Evolutionary conservation across 1,139 yeast species (phyloP).

Genomic region (Magnusiomyces fungicola): DNA sequence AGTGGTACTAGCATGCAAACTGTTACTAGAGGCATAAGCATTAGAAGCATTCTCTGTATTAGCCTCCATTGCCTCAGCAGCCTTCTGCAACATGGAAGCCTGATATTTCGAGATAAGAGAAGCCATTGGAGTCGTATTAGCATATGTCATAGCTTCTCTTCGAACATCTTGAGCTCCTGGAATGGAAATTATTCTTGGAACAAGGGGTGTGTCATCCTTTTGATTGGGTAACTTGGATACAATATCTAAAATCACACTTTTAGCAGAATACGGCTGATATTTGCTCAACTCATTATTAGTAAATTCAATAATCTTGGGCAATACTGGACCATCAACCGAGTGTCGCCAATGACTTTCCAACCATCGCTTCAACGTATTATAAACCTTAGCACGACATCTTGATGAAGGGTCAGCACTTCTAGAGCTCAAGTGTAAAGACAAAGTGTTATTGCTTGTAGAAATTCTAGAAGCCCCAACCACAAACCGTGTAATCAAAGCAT

Average conservation of each 20-base stretch:
- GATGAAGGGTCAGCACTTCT: background rate
- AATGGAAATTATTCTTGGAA: conserved; percentile 21
- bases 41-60: too few species aligned
- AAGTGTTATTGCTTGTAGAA: too few species aligned
- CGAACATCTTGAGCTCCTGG: conserved; percentile 17
- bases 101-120: conserved; percentile 8
- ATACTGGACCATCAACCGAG: conserved; percentile 48
- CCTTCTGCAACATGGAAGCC: conserved; percentile 6
- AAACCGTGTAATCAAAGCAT: conserved; percentile 60
- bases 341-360: conserved; percentile 81
- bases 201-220: conserved; percentile 24
- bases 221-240: conserved; percentile 21
- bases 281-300: conserved; percentile 47
- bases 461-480: conserved; percentile 33
- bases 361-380: conserved; percentile 71
- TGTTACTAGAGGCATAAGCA: too few species aligned
- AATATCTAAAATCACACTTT: conserved; percentile 23
- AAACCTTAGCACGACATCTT: conserved; percentile 47
- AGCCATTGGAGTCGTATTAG: conserved; percentile 10
- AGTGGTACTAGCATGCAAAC: too few species aligned
- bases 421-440: background rate
- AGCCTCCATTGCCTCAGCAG: conserved; percentile 6
- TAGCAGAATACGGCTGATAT: conserved; percentile 16
- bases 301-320: conserved; percentile 67
- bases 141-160: conserved; percentile 8